These are phyloP conservation scores for Ceratocystis alfenasii DNA, from an alignment of 2,329 filamentous ascomycete species.

Conservation along the genomic window DNA sequence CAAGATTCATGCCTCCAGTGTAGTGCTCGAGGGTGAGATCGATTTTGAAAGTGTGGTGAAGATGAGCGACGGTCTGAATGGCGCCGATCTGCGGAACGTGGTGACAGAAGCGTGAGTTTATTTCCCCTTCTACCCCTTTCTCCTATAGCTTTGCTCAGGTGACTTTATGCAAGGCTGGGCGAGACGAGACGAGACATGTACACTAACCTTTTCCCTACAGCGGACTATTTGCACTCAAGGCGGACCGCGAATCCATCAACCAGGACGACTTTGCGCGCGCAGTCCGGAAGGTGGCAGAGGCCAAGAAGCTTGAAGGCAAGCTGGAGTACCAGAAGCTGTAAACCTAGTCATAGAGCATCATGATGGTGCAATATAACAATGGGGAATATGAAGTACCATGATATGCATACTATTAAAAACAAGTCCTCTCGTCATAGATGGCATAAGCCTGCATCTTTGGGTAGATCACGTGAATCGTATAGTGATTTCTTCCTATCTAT, in stretches of 20 bases:
- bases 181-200: constrained; percentile 24
- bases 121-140: background rate
- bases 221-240: constrained; percentile 95
- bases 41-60: constrained; percentile 99
- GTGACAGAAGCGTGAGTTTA: constrained; percentile 91
- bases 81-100: constrained; percentile 92
- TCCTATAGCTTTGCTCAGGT: background rate
- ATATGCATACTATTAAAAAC: background rate
- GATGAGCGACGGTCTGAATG: constrained; percentile 98
- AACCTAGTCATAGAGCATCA: constrained; percentile 22
- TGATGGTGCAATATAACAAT: background rate
- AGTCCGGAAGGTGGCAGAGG: constrained; percentile 89
- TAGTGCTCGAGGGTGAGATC: constrained; percentile 84
- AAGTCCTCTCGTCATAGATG: background rate
- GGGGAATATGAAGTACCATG: background rate
- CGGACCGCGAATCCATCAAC: constrained; percentile 89
- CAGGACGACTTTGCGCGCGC: constrained; percentile 99
- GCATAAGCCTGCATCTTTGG: background rate
- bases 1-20: constrained; percentile 86
- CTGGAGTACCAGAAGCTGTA: constrained; percentile 94
- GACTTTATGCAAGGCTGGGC: background rate
- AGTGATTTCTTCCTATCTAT: background rate
- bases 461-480: background rate
- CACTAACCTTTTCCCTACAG: constrained; percentile 36
- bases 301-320: constrained; percentile 97